phyloP scores from a whole-genome alignment of 495 filamentous ascomycete species.

The Penicillium waksmanii region DNA sequence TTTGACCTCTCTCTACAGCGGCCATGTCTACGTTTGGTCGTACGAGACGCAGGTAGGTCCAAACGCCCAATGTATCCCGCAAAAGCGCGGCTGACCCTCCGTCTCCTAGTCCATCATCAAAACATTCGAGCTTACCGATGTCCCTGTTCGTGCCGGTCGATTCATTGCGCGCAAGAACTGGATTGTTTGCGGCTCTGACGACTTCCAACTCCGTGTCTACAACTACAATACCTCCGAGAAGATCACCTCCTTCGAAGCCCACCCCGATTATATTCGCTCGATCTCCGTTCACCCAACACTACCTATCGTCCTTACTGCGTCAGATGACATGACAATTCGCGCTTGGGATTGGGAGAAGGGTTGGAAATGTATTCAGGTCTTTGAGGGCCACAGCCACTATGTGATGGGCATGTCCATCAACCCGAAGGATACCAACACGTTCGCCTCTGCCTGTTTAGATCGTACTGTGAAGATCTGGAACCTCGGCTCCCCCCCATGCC shows the following conservation, averaged over 20 bases:
- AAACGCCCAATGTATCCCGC: not conserved
- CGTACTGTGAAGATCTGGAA: conserved; percentile 99
- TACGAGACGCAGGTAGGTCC: conserved; percentile 83
- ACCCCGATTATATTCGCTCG: conserved; percentile 97
- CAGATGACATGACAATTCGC: conserved; percentile 99
- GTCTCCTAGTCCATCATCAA: conserved; percentile 79
- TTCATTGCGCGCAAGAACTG: conserved; percentile 99
- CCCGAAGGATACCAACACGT: conserved; percentile 98
- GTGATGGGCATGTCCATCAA: conserved; percentile 99
- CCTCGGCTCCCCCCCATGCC: conserved; percentile 79
- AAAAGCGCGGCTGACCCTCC: conserved; percentile 13
- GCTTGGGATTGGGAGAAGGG: conserved; percentile 98
- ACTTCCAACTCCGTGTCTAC: conserved; percentile 95
- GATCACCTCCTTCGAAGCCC: conserved; percentile 97
- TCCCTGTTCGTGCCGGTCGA: conserved; percentile 93
- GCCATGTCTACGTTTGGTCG: conserved; percentile 99
- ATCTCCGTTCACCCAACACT: conserved; percentile 97
- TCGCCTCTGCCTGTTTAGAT: conserved; percentile 95
- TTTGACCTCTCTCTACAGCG: conserved; percentile 93
- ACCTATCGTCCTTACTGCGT: conserved; percentile 93
- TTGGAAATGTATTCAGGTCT: conserved; percentile 98
- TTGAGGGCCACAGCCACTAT: conserved; percentile 97
- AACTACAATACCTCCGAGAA: conserved; percentile 99
- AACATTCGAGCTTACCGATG: conserved; percentile 99
- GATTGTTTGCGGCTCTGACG: conserved; percentile 98